Evolutionary conservation across 208 protist genomes (phyloP).

Genomic region (Trypanosoma cruzi): DNA sequence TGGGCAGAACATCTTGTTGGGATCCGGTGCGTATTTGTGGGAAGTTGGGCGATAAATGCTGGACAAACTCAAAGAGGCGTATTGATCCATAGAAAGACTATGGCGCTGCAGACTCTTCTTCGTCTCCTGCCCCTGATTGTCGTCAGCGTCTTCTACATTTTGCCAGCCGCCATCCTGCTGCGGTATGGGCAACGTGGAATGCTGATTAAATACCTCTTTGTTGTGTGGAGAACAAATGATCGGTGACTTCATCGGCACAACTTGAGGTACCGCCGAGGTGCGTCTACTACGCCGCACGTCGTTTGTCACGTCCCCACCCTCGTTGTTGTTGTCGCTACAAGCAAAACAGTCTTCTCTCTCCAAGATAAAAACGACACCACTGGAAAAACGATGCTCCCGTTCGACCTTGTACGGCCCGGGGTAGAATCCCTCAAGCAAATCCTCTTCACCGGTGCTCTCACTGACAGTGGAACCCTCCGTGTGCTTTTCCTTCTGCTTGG

Average conservation of each 20-base stretch:
- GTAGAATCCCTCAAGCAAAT: constrained; percentile 45
- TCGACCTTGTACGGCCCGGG: constrained; percentile 39
- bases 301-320: not conserved
- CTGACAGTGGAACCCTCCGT: constrained; percentile 27
- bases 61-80: not conserved
- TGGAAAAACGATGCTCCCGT: constrained; percentile 17
- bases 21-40: not conserved
- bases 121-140: not conserved
- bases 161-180: not conserved
- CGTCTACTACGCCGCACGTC: no score
- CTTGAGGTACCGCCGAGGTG: no score
- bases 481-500: not conserved
- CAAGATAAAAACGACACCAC: constrained; percentile 44
- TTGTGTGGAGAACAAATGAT: not conserved
- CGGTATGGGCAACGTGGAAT: not conserved
- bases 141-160: not conserved
- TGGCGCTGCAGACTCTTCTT: not conserved
- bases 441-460: constrained; percentile 37
- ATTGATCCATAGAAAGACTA: not conserved
- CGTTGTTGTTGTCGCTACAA: not conserved
- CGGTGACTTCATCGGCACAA: not conserved
- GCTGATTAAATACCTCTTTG: constrained; percentile 3
- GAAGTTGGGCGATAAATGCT: not conserved
- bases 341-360: constrained; percentile 29
- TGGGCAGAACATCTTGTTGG: not conserved